A percentile compares a stretch with the other conserved stretches of the same genome.
phyloP scores from a whole-genome alignment of 2,329 filamentous ascomycete genomes.

The Stachybotrys chlorohalonatus region DNA sequence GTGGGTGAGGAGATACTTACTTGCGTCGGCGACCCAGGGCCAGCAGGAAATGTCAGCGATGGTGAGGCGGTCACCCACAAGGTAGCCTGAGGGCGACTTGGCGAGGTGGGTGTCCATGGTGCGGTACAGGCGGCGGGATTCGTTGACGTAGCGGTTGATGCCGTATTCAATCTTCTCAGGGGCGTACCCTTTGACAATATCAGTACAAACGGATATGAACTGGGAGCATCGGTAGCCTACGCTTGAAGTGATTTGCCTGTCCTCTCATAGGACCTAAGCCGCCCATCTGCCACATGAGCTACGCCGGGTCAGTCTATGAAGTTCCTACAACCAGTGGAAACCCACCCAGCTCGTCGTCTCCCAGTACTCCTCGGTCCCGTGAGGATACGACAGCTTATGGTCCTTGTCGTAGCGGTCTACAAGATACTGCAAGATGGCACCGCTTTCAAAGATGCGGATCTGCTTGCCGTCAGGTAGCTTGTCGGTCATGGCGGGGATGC shows the following conservation, averaged over 20 bases:
- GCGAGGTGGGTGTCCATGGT: conserved; percentile 65
- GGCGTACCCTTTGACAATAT: conserved; percentile 49
- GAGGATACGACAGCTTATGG: conserved; percentile 73
- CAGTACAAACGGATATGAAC: background rate
- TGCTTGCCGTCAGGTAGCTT: conserved; percentile 62
- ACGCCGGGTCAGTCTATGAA: background rate
- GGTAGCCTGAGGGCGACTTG: conserved; percentile 44
- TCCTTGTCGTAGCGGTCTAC: conserved; percentile 73
- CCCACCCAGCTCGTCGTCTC: conserved; percentile 70
- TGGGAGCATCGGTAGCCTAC: conserved; percentile 26
- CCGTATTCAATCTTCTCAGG: conserved; percentile 77
- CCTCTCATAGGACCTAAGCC: conserved; percentile 74
- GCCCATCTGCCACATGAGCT: conserved; percentile 67
- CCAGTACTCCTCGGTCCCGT: conserved; percentile 63
- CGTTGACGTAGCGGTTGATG: conserved; percentile 72
- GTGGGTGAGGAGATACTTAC: conserved; percentile 21
- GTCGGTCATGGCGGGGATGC: conserved; percentile 82
- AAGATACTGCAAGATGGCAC: conserved; percentile 77
- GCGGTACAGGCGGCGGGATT: conserved; percentile 73
- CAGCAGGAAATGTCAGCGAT: conserved; percentile 74
- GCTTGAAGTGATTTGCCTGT: conserved; percentile 74
- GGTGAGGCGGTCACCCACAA: conserved; percentile 60
- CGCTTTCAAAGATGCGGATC: conserved; percentile 75
- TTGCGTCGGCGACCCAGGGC: conserved; percentile 59
- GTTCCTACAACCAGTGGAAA: background rate